These are phyloP conservation scores for Eucalyptus dawsonii DNA, from an alignment of 345 rosid genomes.

Conservation along the genomic window DNA sequence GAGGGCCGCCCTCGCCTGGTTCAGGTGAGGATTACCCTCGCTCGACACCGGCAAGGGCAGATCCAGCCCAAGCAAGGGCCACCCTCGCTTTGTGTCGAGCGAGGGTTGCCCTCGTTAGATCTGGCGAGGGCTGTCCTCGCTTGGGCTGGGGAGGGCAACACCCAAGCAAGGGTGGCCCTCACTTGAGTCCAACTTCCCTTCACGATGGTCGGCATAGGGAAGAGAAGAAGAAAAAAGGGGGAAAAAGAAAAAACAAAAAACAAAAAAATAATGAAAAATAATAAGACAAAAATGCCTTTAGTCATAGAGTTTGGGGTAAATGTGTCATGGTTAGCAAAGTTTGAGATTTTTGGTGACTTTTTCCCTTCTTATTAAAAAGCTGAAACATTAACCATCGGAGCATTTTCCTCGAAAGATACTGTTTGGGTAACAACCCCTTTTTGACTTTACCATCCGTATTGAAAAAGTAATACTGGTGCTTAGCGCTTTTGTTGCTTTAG, in stretches of 20 bases:
- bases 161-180: too few relatives aligned
- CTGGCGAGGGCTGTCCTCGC: accelerated
- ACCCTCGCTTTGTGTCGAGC: too few relatives aligned
- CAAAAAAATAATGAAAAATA: too few relatives aligned
- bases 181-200: too few relatives aligned
- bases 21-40: accelerated
- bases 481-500: neutral
- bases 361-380: neutral
- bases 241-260: too few relatives aligned
- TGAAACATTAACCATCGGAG: neutral
- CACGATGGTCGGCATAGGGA: accelerated
- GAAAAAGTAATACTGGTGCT: neutral
- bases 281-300: too few relatives aligned
- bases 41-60: accelerated
- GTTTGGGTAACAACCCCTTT: neutral
- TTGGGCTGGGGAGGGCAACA: too few relatives aligned
- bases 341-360: too few relatives aligned
- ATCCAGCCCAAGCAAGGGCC: too few relatives aligned
- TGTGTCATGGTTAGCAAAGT: too few relatives aligned
- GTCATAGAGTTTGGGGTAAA: too few relatives aligned
- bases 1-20: accelerated
- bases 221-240: too few relatives aligned
- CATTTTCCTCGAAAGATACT: neutral
- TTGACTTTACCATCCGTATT: neutral
- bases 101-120: accelerated